phyloP scores from a whole-genome alignment of 345 rosid species.

The Punica granatum region DNA sequence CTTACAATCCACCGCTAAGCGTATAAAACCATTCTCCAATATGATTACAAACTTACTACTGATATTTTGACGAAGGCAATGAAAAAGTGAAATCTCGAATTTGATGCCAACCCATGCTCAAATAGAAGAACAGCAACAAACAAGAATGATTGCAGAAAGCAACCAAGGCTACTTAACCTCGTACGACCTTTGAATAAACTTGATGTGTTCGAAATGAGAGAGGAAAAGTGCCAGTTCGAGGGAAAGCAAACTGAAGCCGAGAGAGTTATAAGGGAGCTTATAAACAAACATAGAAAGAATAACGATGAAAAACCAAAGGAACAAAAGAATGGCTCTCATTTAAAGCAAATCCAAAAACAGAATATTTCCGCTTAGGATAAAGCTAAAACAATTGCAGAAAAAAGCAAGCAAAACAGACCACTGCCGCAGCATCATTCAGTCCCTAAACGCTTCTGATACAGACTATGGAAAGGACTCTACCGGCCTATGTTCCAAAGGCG shows the following conservation, averaged over 20 bases:
- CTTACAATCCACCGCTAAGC: neutral
- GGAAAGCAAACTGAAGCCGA: neutral
- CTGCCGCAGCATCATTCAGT: neutral
- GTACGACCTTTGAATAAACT: neutral
- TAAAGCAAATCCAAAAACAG: neutral
- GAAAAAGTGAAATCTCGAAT: neutral
- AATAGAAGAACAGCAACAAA: neutral
- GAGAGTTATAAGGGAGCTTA: neutral
- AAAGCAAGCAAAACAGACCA: neutral
- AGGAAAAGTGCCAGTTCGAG: neutral
- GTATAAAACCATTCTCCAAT: neutral
- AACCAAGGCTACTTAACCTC: neutral
- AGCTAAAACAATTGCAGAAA: neutral
- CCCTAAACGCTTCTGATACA: neutral
- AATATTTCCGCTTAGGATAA: neutral
- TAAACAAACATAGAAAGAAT: neutral
- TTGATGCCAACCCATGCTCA: neutral
- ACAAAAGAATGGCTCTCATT: neutral
- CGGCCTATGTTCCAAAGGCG: neutral
- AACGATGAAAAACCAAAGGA: neutral
- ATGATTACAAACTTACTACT: neutral
- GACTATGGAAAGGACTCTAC: neutral
- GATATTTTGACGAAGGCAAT: neutral
- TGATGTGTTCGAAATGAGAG: neutral
- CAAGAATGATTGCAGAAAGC: neutral